Base-by-base conservation (phyloP, 2,329 filamentous ascomycete species). In the Aureobasidium sp. region DNA sequence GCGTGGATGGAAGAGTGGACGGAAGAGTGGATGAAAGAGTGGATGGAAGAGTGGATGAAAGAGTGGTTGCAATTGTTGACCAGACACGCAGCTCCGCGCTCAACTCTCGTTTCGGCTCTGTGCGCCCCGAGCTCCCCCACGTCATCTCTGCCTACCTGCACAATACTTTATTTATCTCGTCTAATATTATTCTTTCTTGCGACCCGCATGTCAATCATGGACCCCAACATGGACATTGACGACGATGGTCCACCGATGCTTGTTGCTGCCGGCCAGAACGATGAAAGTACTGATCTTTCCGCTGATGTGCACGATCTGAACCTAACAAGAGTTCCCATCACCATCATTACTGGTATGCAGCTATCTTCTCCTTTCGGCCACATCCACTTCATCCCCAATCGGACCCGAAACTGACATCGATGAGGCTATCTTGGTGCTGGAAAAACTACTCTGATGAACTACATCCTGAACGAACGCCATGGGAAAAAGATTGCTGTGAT, bases 401-500 rank as follows among this genome's bases (percentile, higher is more conserved):
- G n/a, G n/a, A n/a, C n/a, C n/a, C n/a, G n/a, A n/a, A n/a, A n/a
- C n/a, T n/a, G n/a, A n/a, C n/a, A n/a, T n/a, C n/a, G n/a, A n/a
- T n/a, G n/a, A 93, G 89, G 93, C 3, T 98, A 98, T 65, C 79
- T 98, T 3, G 93, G 93, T 16, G 89, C 93, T 7, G 93, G 93
- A 16, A 98, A 98, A 71, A 97, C 91, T 0, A 97, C 91, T 0
- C 71, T 97, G 25, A 75, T 98, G 55, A 97, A 98, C 68, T 95
- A 97, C 68, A 97, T 98, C 57, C 75, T 98, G 49, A 95, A 86
- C 24, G 90, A 90, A 55, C 85, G 91, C 57, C 93, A 98, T 77
- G 91, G 91, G 68, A 97, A 97, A 77, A 95, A 90, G 65, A 93
- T 98, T 68, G 93, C 93, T 10, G 93, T 98, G 12, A 97, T 98